Conservation (phyloP, 2,329 filamentous ascomycete species). For the Podosphaera fusca region DNA sequence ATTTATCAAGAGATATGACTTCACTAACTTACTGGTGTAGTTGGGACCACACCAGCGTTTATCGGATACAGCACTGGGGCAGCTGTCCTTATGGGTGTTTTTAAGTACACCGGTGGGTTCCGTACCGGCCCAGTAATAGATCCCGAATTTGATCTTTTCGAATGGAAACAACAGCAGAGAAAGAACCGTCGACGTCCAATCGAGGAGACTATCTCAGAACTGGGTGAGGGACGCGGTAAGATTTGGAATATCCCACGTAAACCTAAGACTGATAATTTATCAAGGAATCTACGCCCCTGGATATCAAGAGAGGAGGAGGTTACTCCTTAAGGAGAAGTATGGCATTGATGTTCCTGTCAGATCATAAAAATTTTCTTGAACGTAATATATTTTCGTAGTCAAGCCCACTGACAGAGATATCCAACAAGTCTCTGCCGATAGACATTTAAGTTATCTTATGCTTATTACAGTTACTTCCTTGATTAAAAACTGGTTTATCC, state of each 20-base stretch:
- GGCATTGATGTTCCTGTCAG: conserved; percentile 35
- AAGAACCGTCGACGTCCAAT: conserved; percentile 37
- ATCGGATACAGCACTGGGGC: conserved; percentile 38
- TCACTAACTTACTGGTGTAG: conserved; percentile 18
- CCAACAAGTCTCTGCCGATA: too few relatives aligned
- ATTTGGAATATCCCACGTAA: conserved; percentile 4
- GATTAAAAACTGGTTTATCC: too few relatives aligned
- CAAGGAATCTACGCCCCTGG: conserved; percentile 43
- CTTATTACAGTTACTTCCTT: too few relatives aligned
- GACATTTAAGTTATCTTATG: too few relatives aligned
- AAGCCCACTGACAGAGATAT: too few relatives aligned
- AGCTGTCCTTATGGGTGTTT: conserved; percentile 31
- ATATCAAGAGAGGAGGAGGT: conserved; percentile 42
- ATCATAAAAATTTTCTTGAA: conserved; percentile 6
- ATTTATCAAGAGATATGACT: not conserved
- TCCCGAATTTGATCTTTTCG: conserved; percentile 35
- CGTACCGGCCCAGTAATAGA: conserved; percentile 28
- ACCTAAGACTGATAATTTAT: conserved; percentile 3
- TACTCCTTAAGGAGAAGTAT: conserved; percentile 45
- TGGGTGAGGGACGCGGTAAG: conserved; percentile 50
- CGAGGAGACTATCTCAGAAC: conserved; percentile 39
- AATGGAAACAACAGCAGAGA: conserved; percentile 35
- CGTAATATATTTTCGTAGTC: too few relatives aligned
- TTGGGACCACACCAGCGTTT: conserved; percentile 36
- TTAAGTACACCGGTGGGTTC: conserved; percentile 37